Evolutionary conservation across 805 yeast species (phyloP).

Genomic region (Metschnikowia borealis): DNA sequence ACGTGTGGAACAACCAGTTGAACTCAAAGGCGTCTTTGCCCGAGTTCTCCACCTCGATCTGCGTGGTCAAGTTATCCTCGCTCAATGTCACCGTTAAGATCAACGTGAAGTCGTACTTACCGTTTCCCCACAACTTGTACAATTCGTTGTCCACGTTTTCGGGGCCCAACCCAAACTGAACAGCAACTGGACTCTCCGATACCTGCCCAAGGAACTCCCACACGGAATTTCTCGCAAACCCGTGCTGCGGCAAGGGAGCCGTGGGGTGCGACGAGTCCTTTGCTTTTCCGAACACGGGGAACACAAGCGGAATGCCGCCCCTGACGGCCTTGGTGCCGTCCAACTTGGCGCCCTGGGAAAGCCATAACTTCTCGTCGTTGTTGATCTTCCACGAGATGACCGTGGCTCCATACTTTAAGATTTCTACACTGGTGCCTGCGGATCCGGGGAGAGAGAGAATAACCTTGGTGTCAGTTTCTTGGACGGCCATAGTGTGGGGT

Average conservation of each 20-base stretch:
- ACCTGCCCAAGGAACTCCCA: conserved; percentile 96
- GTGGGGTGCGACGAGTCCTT: conserved; percentile 51
- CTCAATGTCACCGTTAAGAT: conserved; percentile 60
- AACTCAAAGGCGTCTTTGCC: conserved; percentile 68
- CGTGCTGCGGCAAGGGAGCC: conserved; percentile 83
- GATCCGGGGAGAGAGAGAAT: conserved; percentile 52
- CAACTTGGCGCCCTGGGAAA: conserved; percentile 68
- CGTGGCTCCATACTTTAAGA: conserved; percentile 86
- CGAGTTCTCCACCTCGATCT: conserved; percentile 72
- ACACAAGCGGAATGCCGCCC: conserved; percentile 96
- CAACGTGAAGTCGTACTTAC: conserved; percentile 67
- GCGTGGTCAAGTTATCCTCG: conserved; percentile 56
- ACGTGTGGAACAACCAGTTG: conserved; percentile 95
- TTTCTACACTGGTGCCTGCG: conserved; percentile 52
- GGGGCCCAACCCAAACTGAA: conserved; percentile 88
- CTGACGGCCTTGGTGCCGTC: conserved; percentile 94
- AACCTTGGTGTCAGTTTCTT: conserved; percentile 62
- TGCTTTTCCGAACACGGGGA: conserved; percentile 85
- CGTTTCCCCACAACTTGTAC: conserved; percentile 50
- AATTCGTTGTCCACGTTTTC: conserved; percentile 68
- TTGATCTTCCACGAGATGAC: conserved; percentile 71
- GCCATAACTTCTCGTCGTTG: conserved; percentile 81
- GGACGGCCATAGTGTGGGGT: conserved; percentile 51
- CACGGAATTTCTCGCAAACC: conserved; percentile 82
- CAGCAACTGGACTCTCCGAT: conserved; percentile 56